Percentiles rank a stretch among this genome's conserved stretches.
Evolutionary conservation across 768 basidiomycete species (phyloP).

Genomic region (Boletus rubroflammeus): DNA sequence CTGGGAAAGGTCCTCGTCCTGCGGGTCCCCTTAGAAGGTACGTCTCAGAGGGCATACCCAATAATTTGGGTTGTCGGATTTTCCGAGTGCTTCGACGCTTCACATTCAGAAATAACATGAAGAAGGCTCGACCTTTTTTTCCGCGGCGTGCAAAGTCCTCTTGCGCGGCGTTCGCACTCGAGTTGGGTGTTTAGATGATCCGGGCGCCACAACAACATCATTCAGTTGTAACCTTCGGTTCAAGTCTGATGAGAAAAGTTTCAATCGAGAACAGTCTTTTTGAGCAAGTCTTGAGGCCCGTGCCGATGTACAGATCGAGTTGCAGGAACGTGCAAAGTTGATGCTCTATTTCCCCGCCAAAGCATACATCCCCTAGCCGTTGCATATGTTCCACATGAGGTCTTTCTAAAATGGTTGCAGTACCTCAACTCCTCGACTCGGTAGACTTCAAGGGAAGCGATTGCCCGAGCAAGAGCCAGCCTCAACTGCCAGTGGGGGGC

Average conservation of each 20-base stretch:
- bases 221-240: not conserved
- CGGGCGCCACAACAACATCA: not conserved
- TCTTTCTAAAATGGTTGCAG: not conserved
- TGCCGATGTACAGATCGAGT: not conserved
- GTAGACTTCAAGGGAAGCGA: not conserved
- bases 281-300: not conserved
- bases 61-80: not conserved
- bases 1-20: not conserved
- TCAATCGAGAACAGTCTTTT: not conserved
- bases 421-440: not conserved
- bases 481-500: not conserved
- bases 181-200: not conserved
- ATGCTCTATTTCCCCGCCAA: not conserved
- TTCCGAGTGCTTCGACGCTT: not conserved
- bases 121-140: not conserved
- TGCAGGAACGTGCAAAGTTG: not conserved
- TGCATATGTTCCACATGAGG: not conserved
- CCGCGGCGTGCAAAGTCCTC: not conserved
- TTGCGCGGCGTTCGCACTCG: not conserved
- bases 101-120: too few species aligned
- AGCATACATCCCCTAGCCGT: not conserved
- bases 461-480: not conserved
- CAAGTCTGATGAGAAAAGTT: not conserved
- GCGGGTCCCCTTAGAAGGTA: not conserved
- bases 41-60: not conserved